phyloP scores from a whole-genome alignment of 2,329 filamentous ascomycete genomes.

The Fusarium staphyleae region DNA sequence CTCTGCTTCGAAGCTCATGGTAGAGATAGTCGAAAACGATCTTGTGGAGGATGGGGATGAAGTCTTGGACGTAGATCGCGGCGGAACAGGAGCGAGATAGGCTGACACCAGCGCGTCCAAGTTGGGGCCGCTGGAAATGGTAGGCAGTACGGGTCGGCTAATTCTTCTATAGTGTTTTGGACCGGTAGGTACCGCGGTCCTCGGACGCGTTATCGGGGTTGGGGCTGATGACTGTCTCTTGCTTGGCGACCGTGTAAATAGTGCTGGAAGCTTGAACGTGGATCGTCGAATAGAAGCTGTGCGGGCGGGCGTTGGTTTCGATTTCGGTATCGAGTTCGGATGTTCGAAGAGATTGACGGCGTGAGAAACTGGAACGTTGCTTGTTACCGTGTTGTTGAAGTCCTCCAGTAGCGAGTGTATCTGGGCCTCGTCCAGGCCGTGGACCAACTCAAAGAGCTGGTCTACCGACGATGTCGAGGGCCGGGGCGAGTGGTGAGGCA shows the following conservation, averaged over 20 bases:
- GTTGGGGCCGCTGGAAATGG: conserved; percentile 23
- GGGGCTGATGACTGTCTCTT: conserved; percentile 25
- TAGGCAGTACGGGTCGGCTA: conserved; percentile 33
- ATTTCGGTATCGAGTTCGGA: conserved; percentile 3
- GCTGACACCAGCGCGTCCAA: conserved; percentile 31
- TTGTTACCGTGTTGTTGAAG: conserved; percentile 35
- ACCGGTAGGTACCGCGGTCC: conserved; percentile 20
- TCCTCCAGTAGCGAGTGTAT: conserved; percentile 32
- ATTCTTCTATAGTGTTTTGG: conserved; percentile 33
- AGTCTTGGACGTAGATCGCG: conserved; percentile 12
- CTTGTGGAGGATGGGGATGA: conserved; percentile 25
- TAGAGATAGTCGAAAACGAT: conserved; percentile 34
- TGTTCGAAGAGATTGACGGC: conserved; percentile 33
- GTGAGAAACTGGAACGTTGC: conserved; percentile 34
- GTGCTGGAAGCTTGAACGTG: conserved; percentile 24
- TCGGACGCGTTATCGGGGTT: conserved; percentile 22
- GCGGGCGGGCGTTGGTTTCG: conserved; percentile 25
- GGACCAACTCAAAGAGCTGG: conserved; percentile 35
- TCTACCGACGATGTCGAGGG: conserved; percentile 26
- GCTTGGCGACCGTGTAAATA: conserved; percentile 31
- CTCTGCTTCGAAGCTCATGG: conserved; percentile 30
- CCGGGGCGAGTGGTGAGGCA: conserved; percentile 2
- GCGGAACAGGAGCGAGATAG: conserved; percentile 26
- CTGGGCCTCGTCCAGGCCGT: conserved; percentile 32
- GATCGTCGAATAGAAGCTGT: conserved; percentile 25